Evolutionary conservation across 345 rosid species (phyloP), one percentile per base, ranked within the genome.

Genomic region (Rubroshorea leprosula): DNA sequence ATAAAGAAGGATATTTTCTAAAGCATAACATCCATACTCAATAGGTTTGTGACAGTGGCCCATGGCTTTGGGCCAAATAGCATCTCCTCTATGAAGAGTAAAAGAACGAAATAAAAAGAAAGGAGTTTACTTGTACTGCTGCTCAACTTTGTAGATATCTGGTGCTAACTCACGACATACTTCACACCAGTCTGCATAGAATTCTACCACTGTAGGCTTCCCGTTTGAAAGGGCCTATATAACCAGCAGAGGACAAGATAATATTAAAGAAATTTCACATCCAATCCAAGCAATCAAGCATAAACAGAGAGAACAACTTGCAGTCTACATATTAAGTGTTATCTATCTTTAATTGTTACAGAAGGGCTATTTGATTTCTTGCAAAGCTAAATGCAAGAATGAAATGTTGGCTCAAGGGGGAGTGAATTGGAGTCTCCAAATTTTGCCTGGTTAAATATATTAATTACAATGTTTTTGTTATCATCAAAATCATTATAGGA

Each of bases 161-260:
- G 96, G 96, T 12, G 98, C 98, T 60, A 92, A 66, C 74, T 92
- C 96, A 46, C 95, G 68, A 57, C 98, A 92, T 54, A 89, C 96
- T 74, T 92, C 95, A 57, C 98, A 89, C 98, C 98, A 92, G 73
- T 92, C 95, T 15, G 98, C 98, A 55, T 89, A 92, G 64, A 92
- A 92, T 76, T 92, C 98, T 41, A 92, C 87, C 17, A 89, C 98
- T 0, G 98, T 92, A 0, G 98, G 95, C 78, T 78, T 92, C 72
- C 96, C 96, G 74, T 92, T 92, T 47, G 90, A 66, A 17, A 92
- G 79, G 54, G 98, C 96, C 96, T 90, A 67, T 19, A 50, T 15
- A 63, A 62, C 22, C 60, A 68, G 10, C 48, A 35, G 62, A 48
- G 54, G 0, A 22, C 31, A 27, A 23, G 16, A 27, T n/a, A 23